Evolutionary conservation across 805 yeast species (phyloP).

Genomic region (Saccharomycopsis fibuligera): DNA sequence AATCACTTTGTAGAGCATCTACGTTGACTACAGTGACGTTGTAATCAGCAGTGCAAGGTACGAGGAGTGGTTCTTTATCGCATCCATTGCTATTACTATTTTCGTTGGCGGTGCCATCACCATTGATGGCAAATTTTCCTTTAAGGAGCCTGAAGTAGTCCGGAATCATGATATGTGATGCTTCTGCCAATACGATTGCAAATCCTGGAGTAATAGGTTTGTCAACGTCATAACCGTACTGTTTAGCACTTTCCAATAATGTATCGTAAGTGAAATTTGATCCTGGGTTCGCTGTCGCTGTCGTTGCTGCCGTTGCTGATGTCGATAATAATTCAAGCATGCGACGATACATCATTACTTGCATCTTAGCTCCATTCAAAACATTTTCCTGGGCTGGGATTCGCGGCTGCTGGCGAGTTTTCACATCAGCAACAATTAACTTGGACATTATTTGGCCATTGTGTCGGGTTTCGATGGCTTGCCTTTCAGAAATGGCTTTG

Average conservation of each 20-base stretch:
- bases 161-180: too few relatives aligned
- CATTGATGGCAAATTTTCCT: background rate
- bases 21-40: too few relatives aligned
- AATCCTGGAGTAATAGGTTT: conserved; percentile 39
- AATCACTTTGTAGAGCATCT: background rate
- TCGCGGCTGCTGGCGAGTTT: conserved; percentile 43
- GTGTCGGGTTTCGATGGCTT: too few relatives aligned
- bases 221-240: conserved; percentile 44
- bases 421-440: conserved; percentile 47
- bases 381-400: conserved; percentile 48
- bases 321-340: conserved; percentile 33
- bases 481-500: too few relatives aligned
- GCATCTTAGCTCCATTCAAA: conserved; percentile 44
- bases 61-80: too few relatives aligned
- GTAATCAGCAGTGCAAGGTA: too few relatives aligned
- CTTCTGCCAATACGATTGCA: conserved; percentile 33
- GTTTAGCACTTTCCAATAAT: conserved; percentile 39
- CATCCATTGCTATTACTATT: too few relatives aligned
- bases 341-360: conserved; percentile 52
- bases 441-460: too few relatives aligned
- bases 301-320: conserved; percentile 22
- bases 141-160: conserved; percentile 38
- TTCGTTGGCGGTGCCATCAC: background rate
- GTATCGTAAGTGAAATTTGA: conserved; percentile 36
- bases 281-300: too few relatives aligned